These are phyloP conservation scores for Rheum nobile DNA, from an alignment of 148 eudicot genomes.

Conservation along the genomic window DNA sequence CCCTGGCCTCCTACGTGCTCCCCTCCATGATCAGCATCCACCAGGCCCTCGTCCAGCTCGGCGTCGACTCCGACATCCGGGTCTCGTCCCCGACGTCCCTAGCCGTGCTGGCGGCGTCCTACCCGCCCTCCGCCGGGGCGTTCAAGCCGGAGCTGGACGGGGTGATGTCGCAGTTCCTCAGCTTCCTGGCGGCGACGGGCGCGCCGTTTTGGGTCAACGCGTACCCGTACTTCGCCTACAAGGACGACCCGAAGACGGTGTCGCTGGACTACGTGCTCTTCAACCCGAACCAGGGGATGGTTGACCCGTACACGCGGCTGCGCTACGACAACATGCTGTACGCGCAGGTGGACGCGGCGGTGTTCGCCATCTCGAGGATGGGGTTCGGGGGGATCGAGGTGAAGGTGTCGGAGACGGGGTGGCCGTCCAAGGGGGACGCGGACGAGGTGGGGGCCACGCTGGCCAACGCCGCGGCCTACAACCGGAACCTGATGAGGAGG, in stretches of 20 bases:
- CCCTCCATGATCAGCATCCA: constrained; percentile 66
- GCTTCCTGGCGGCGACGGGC: constrained; percentile 36
- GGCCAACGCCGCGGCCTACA: constrained; percentile 54
- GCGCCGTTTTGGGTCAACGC: constrained; percentile 83
- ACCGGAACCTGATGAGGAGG: constrained; percentile 49
- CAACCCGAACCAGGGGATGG: constrained; percentile 55
- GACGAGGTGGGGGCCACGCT: constrained; percentile 49
- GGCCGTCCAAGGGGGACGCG: constrained; percentile 77
- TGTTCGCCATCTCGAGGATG: constrained; percentile 39
- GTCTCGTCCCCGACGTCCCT: constrained; percentile 60
- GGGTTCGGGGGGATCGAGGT: constrained; percentile 61
- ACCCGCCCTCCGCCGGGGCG: constrained; percentile 64
- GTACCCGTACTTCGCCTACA: constrained; percentile 78
- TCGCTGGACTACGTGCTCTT: constrained; percentile 51
- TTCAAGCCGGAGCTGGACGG: constrained; percentile 35
- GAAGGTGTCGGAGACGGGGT: constrained; percentile 72
- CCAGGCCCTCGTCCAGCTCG: constrained; percentile 34
- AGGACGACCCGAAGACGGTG: constrained; percentile 36
- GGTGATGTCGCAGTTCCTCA: constrained; percentile 40
- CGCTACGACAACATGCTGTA: constrained; percentile 81
- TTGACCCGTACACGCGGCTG: constrained; percentile 47
- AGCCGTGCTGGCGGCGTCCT: constrained; percentile 46
- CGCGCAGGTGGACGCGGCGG: constrained; percentile 74
- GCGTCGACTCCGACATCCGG: constrained; percentile 31
- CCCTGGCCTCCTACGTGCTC: constrained; percentile 37